Evolutionary conservation across 257 asterid genomes (phyloP), one percentile per base, ranked within the genome.

Genomic region (Prunella vulgaris): DNA sequence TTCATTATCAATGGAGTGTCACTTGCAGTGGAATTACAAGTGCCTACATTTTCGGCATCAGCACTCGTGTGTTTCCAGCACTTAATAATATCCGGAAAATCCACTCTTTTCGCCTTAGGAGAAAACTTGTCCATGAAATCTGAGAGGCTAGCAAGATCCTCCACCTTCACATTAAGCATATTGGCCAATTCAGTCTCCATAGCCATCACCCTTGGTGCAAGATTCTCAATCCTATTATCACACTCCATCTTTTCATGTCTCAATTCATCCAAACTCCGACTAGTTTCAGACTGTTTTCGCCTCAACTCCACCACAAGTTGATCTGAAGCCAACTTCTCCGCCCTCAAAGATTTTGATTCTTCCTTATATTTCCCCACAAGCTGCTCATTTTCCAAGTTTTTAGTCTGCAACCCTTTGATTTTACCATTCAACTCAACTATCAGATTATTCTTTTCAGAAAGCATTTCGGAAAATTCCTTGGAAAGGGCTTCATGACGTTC

Each of bases 361-460:
- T 35, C 42, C 0, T 35, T 9, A 8, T 7, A 35, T 35, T 4
- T 15, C 20, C 8, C 53, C 53, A 15, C 53, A 30, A 52, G 35
- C 30, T 25, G 59, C 60, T 65, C 61, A 15, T 66, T 60, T 49
- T 64, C 40, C 25, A n/a, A n/a, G n/a, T n/a, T n/a, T n/a, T n/a
- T n/a, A n/a, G 9, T n/a, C 54, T 38, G 58, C 46, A 75, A 53
- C 38, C 42, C 72, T 3, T 64, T 22, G 35, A 70, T 57, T 71
- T 33, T 63, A 27, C 24, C 73, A 25, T 64, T 70, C 56, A 69
- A 20, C 24, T 70, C 52, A 8, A 51, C 13, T 0, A 68, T 62
- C 12, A 28, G 33, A 66, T 68, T 35, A 30, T 62, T 38, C 32
- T 42, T 69, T 4, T 69, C 75, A 5, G 14, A 27, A 7, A 3